Evolutionary conservation across 2,329 filamentous ascomycete species (phyloP).

Genomic region (Escovopsis sp.): DNA sequence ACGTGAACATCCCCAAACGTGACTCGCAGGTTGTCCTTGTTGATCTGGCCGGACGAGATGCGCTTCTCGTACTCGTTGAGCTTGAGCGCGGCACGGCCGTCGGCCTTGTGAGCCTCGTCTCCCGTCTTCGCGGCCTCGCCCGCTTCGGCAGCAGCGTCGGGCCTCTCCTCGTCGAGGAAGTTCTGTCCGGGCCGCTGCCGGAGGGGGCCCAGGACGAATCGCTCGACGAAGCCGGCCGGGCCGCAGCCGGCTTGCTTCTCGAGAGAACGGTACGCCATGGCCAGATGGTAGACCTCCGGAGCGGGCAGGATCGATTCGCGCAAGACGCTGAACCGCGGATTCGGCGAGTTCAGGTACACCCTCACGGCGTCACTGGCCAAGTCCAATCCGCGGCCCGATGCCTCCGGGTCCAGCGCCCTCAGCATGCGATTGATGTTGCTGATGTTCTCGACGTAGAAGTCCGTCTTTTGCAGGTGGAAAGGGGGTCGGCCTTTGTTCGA

Average conservation of each 20-base stretch:
- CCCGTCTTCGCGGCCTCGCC: conserved; percentile 15
- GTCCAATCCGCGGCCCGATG: conserved; percentile 2
- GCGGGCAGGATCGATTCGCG: conserved; percentile 22
- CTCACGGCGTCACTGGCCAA: conserved; percentile 13
- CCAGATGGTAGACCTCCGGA: conserved; percentile 25
- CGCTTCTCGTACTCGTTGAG: conserved; percentile 70
- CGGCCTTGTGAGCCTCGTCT: conserved; percentile 16
- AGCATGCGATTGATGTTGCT: conserved; percentile 33
- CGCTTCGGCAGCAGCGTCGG: conserved; percentile 10
- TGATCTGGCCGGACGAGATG: conserved; percentile 66
- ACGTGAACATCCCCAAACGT: conserved; percentile 83
- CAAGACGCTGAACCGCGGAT: conserved; percentile 15
- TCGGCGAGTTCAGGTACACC: conserved; percentile 13
- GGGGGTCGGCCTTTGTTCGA: not conserved
- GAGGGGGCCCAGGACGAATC: conserved; percentile 19
- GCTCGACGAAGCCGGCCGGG: conserved; percentile 15
- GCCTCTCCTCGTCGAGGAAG: conserved; percentile 16
- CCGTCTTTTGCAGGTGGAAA: conserved; percentile 18
- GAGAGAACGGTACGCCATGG: conserved; percentile 16
- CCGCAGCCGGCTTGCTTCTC: conserved; percentile 11
- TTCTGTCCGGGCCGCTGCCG: conserved; percentile 17
- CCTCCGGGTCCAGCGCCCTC: conserved; percentile 18
- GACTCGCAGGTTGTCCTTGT: conserved; percentile 67
- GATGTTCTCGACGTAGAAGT: conserved; percentile 31
- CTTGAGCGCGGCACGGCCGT: conserved; percentile 19